Percentiles rank a stretch among this genome's conserved stretches.
phyloP scores from a whole-genome alignment of 805 yeast genomes.

The Clavispora fructus region DNA sequence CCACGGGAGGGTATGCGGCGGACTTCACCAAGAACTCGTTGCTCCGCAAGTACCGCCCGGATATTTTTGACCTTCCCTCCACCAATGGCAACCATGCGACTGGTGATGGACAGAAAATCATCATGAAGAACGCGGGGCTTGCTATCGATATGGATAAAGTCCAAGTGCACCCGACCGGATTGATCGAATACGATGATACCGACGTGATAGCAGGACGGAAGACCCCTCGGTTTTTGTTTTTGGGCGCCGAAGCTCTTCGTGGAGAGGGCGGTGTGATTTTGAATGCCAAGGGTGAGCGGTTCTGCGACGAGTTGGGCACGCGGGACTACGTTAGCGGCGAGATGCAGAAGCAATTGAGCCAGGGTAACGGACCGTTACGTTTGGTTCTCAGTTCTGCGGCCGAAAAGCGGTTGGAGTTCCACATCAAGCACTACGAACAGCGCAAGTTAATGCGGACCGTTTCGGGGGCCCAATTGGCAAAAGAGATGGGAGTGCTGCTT shows the following conservation, averaged over 20 bases:
- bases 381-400: constrained; percentile 45
- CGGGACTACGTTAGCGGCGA: constrained; percentile 57
- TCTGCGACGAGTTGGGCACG: constrained; percentile 56
- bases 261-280: constrained; percentile 63
- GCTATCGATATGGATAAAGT: constrained; percentile 62
- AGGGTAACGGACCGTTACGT: constrained; percentile 43
- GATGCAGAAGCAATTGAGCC: constrained; percentile 40
- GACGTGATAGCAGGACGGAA: constrained; percentile 38
- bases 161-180: constrained; percentile 66
- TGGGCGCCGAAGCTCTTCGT: constrained; percentile 63
- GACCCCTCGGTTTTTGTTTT: constrained; percentile 46
- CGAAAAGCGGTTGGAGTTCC: constrained; percentile 42
- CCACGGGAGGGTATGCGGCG: constrained; percentile 67
- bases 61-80: constrained; percentile 49
- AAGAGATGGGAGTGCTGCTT: constrained; percentile 33
- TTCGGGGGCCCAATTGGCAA: constrained; percentile 39
- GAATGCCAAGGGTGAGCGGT: constrained; percentile 47
- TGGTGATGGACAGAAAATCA: constrained; percentile 58
- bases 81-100: constrained; percentile 61
- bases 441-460: constrained; percentile 49
- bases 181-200: constrained; percentile 43
- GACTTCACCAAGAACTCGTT: constrained; percentile 52
- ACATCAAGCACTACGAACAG: constrained; percentile 51
- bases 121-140: constrained; percentile 46
- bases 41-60: constrained; percentile 53